Percentiles rank a stretch among this genome's conserved stretches.
phyloP scores from a whole-genome alignment of 2,329 filamentous ascomycete species.

The Leptographium procerum region DNA sequence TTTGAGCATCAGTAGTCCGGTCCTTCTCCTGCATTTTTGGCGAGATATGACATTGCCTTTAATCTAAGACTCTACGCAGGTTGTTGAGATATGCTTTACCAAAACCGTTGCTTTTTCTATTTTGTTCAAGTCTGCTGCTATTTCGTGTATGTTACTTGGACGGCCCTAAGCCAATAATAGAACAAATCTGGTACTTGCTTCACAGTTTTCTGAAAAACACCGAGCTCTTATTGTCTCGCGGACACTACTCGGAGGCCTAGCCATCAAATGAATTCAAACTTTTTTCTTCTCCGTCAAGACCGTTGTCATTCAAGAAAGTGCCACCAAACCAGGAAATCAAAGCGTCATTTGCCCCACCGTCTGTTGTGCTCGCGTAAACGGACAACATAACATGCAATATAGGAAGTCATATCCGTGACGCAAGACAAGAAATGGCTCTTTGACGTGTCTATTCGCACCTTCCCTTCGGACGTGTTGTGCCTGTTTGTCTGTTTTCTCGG shows the following conservation, averaged over 20 bases:
- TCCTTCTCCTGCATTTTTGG: background rate
- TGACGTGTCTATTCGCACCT: background rate
- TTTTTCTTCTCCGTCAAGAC: background rate
- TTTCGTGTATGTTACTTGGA: no score
- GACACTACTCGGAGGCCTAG: background rate
- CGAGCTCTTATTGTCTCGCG: background rate
- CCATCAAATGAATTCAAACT: background rate
- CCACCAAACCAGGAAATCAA: background rate
- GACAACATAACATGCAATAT: background rate
- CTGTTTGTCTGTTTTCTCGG: background rate
- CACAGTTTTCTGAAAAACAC: background rate
- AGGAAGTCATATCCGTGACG: background rate
- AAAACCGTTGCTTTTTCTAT: no score
- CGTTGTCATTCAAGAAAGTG: background rate
- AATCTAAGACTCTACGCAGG: no score
- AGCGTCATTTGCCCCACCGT: background rate
- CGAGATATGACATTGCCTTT: no score
- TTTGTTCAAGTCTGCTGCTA: no score
- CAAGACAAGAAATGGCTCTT: background rate
- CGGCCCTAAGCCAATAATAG: background rate
- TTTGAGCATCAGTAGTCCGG: background rate
- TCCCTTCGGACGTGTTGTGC: background rate
- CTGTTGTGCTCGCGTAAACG: background rate
- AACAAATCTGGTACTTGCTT: background rate
- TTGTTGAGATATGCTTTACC: no score